Conservation (phyloP, 345 rosid species). For the Populus tremula region DNA sequence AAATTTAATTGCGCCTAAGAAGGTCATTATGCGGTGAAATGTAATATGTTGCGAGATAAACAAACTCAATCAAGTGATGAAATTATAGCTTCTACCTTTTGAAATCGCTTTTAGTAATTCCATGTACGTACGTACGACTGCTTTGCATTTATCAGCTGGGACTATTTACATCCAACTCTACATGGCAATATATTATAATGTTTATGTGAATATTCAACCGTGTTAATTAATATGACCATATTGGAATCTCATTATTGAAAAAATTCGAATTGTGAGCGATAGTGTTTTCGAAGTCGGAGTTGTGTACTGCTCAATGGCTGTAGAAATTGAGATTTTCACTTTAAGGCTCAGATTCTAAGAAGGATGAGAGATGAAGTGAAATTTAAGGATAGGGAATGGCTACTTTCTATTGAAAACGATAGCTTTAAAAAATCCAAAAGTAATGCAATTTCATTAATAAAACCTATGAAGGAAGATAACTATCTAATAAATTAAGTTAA, state of each 20-base stretch:
- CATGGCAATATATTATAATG: not conserved
- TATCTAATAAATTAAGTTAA: too few species aligned
- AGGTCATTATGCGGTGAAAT: constrained; percentile 9
- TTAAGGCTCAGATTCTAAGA: too few species aligned
- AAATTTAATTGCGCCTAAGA: not conserved
- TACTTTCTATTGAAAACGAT: not conserved
- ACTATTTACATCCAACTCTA: not conserved
- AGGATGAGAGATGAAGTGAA: not conserved
- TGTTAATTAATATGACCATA: too few species aligned
- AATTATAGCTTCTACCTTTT: constrained; percentile 14
- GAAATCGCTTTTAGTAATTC: not conserved
- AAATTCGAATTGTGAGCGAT: too few species aligned
- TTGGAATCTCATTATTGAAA: not conserved
- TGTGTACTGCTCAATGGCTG: not conserved
- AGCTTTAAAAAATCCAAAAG: too few species aligned
- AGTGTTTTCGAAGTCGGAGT: not conserved
- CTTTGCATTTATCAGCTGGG: not conserved
- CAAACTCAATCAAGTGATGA: constrained; percentile 19
- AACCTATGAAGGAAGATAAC: too few species aligned
- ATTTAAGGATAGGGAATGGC: not conserved
- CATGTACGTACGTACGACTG: not conserved
- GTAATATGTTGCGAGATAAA: constrained; percentile 11
- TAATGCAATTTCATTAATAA: too few species aligned
- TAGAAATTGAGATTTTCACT: not conserved
- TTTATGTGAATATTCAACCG: not conserved